These are phyloP conservation scores for Malus hybrid DNA, from an alignment of 331 rosid species.

Conservation along the genomic window DNA sequence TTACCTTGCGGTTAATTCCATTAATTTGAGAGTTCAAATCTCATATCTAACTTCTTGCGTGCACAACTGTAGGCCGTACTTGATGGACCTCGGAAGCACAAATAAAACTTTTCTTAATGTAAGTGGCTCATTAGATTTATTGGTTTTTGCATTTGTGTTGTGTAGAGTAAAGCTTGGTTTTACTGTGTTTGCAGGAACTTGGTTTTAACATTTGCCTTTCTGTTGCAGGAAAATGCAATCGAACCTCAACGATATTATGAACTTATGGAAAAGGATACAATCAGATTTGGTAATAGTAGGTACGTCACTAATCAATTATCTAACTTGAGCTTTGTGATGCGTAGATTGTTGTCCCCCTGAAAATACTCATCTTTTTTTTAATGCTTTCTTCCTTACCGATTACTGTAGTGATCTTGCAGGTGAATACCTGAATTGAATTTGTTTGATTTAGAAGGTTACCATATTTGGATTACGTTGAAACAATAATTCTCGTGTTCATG, in stretches of 20 bases:
- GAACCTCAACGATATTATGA: constrained; percentile 96
- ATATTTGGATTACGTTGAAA: neutral
- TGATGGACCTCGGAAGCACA: constrained; percentile 99
- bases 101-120: constrained; percentile 87
- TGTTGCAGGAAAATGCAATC: constrained; percentile 71
- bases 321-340: neutral
- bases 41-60: constrained; percentile 19
- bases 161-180: neutral
- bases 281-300: constrained; percentile 95
- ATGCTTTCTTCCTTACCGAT: neutral
- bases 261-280: constrained; percentile 80
- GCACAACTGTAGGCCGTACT: constrained; percentile 58
- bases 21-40: neutral
- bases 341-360: neutral
- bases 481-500: neutral
- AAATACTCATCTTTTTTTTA: neutral
- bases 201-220: constrained; percentile 3
- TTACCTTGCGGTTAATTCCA: neutral
- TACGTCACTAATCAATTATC: constrained; percentile 26
- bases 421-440: neutral
- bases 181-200: constrained; percentile 1
- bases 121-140: constrained; percentile 22
- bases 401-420: neutral
- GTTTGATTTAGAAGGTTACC: neutral
- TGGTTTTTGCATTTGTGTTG: constrained; percentile 8